Evolutionary conservation across 1,139 yeast species (phyloP).

Genomic region (Scheffersomyces insectosa): DNA sequence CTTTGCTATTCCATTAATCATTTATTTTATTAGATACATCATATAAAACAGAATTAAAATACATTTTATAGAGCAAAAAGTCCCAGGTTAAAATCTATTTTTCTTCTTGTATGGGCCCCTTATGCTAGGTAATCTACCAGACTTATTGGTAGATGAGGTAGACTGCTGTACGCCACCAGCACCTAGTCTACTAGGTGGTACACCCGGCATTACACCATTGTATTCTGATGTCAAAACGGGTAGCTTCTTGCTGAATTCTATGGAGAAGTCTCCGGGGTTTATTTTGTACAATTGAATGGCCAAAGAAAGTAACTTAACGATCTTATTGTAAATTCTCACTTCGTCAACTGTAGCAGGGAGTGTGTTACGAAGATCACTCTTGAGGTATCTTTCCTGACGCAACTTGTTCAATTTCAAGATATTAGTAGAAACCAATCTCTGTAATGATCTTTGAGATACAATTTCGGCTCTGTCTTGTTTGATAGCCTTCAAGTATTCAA

Average conservation of each 20-base stretch:
- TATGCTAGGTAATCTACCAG: conserved; percentile 40
- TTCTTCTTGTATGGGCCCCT: conserved; percentile 45
- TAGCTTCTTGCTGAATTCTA: conserved; percentile 42
- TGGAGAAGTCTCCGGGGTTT: conserved; percentile 30
- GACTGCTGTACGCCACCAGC: conserved; percentile 9
- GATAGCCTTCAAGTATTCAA: conserved; percentile 26
- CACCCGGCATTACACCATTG: conserved; percentile 78
- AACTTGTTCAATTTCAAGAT: conserved; percentile 60
- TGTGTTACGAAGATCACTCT: conserved; percentile 29
- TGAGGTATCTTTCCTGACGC: conserved; percentile 58
- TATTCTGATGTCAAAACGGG: conserved; percentile 78
- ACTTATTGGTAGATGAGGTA: conserved; percentile 11
- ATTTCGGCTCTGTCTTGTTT: conserved; percentile 28
- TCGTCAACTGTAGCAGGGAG: conserved; percentile 30
- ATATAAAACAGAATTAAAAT: conserved; percentile 1
- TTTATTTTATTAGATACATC: conserved; percentile 7
- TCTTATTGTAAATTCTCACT: conserved; percentile 42
- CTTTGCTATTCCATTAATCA: conserved; percentile 1
- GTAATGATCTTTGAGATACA: conserved; percentile 33
- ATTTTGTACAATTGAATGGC: conserved; percentile 30
- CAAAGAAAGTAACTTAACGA: conserved; percentile 31
- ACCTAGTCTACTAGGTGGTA: conserved; percentile 26
- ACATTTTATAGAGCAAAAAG: not conserved
- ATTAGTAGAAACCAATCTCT: conserved; percentile 55
- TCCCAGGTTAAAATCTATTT: conserved; percentile 17